Base-by-base conservation (phyloP, 2,329 filamentous ascomycete genomes). In the Penicillium sp. region DNA sequence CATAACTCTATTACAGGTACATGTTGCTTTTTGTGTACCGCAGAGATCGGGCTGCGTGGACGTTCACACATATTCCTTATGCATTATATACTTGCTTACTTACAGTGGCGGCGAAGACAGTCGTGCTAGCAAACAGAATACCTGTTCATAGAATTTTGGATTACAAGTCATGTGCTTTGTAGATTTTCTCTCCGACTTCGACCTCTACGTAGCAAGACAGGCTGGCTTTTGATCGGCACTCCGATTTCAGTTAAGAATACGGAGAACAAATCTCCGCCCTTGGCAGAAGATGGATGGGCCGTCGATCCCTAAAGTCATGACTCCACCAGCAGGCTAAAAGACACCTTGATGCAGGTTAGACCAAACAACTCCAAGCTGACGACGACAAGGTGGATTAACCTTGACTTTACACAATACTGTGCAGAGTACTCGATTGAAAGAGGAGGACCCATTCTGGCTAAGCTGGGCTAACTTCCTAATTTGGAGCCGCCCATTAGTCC, bases 361-460 rank as follows among this genome's bases (percentile, higher is more conserved):
- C 61, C 35, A 38, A 38, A 28, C 58, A 53, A 28, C 19, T 19
- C 44, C 53, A 28, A 42, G 65, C 63, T 68, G 63, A 68, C 66
- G 66, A 68, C 60, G 65, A 61, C 63, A 47, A 12, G 19, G 57
- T 60, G 53, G 58, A 38, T 38, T 50, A 22, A 9, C 4, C 24
- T 45, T 24, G 35, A 37, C 9, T 40, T 55, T 35, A 4, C 47
- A 19, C 17, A 58, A n/a, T n/a, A n/a, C n/a, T n/a, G n/a, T n/a
- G n/a, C n/a, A n/a, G n/a, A n/a, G n/a, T n/a, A n/a, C n/a, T n/a
- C n/a, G n/a, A n/a, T n/a, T n/a, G n/a, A n/a, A n/a, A n/a, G n/a
- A n/a, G n/a, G n/a, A n/a, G n/a, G n/a, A n/a, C n/a, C n/a, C n/a
- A n/a, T n/a, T n/a, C n/a, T n/a, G n/a, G n/a, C n/a, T n/a, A n/a